Evolutionary conservation across 2,329 filamentous ascomycete species (phyloP).

Genomic region (Colletotrichum gigasporum): DNA sequence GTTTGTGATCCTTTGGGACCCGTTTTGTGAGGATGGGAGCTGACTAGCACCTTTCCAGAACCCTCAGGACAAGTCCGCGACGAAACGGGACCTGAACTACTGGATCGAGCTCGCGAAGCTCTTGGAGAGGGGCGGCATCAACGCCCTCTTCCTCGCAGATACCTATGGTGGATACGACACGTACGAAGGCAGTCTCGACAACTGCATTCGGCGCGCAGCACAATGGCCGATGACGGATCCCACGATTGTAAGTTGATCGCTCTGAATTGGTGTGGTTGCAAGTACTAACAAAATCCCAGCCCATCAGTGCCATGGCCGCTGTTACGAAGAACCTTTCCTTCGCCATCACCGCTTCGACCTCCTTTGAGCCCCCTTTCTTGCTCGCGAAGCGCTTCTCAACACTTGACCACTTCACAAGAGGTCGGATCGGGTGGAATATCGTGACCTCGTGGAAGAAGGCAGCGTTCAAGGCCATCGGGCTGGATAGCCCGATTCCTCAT

Average conservation of each 20-base stretch:
- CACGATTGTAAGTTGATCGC: slow-evolving; percentile 59
- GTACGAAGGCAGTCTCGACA: slow-evolving; percentile 67
- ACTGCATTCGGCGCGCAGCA: slow-evolving; percentile 68
- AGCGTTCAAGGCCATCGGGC: slow-evolving; percentile 69
- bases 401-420: slow-evolving; percentile 69
- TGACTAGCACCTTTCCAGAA: slow-evolving; percentile 52
- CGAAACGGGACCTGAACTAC: slow-evolving; percentile 68
- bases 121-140: slow-evolving; percentile 69
- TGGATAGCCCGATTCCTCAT: slow-evolving; percentile 66
- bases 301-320: slow-evolving; percentile 72
- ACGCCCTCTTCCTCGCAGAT: slow-evolving; percentile 72
- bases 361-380: slow-evolving; percentile 70
- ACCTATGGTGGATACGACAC: slow-evolving; percentile 73
- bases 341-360: slow-evolving; percentile 70
- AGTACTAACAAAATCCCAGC: slow-evolving; percentile 46
- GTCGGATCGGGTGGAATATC: slow-evolving; percentile 73
- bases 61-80: slow-evolving; percentile 67
- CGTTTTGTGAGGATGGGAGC: not conserved
- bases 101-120: slow-evolving; percentile 72
- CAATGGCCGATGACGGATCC: slow-evolving; percentile 75
- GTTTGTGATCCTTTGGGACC: slow-evolving; percentile 41
- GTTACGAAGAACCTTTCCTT: slow-evolving; percentile 72
- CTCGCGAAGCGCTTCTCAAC: slow-evolving; percentile 71
- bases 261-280: too few relatives aligned
- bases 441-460: slow-evolving; percentile 68